Conservation (phyloP, 2,329 filamentous ascomycete genomes). For the Trichocomaceae sp. region DNA sequence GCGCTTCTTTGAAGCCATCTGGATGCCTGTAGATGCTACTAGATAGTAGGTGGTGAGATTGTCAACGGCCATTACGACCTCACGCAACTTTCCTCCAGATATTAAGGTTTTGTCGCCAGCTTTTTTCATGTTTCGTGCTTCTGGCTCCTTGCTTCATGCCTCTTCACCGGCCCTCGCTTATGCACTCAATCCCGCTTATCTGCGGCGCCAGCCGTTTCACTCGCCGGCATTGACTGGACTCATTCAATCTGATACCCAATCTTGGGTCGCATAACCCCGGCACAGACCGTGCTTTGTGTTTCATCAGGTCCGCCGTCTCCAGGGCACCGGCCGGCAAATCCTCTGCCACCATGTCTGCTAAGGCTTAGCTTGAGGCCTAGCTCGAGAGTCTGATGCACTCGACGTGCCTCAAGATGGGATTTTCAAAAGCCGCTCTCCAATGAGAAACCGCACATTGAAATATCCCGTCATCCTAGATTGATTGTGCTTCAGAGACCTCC, state of each 20-base stretch:
- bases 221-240: background rate
- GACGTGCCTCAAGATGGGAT: background rate
- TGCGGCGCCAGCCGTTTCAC: constrained; percentile 3
- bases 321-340: background rate
- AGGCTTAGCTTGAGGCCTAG: background rate
- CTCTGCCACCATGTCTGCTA: background rate
- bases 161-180: background rate
- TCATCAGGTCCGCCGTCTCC: background rate
- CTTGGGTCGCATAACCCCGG: background rate
- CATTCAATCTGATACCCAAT: background rate
- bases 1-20: background rate
- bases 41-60: background rate
- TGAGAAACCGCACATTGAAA: background rate
- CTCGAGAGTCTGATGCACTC: background rate
- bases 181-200: background rate
- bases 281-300: background rate
- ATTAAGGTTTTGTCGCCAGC: too few species aligned
- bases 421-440: background rate
- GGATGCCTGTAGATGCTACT: background rate
- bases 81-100: background rate
- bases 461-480: background rate
- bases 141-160: background rate
- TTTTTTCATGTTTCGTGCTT: background rate
- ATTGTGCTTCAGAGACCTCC: background rate
- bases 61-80: too few species aligned